phyloP scores from a whole-genome alignment of 2,329 filamentous ascomycete genomes.

The Aspergillus sp. region DNA sequence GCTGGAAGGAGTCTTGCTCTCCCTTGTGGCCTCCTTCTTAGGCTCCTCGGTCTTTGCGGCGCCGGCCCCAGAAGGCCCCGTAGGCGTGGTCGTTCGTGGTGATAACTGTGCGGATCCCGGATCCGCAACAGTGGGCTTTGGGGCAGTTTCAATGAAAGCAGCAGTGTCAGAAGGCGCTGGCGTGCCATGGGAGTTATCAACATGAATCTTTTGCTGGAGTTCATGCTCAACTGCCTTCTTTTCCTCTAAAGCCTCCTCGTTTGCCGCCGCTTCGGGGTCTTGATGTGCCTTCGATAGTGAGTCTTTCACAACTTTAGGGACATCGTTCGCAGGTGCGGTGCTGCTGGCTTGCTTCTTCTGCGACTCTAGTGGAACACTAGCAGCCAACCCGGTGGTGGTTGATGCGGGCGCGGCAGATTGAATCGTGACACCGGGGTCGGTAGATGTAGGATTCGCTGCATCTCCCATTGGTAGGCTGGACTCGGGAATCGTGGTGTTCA shows the following conservation, averaged over 20 bases:
- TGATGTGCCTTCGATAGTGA: conserved; percentile 57
- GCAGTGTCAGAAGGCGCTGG: conserved; percentile 49
- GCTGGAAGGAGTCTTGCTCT: conserved; percentile 13
- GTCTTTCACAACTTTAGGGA: conserved; percentile 51
- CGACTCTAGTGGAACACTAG: conserved; percentile 49
- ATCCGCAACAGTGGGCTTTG: conserved; percentile 29
- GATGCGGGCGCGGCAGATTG: conserved; percentile 56
- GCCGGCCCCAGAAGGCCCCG: conserved; percentile 17
- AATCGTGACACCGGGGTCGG: conserved; percentile 59
- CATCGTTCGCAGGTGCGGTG: conserved; percentile 32
- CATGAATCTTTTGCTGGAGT: conserved; percentile 60
- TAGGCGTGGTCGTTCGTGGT: conserved; percentile 21
- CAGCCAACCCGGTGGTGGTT: conserved; percentile 52
- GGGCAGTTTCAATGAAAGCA: conserved; percentile 43
- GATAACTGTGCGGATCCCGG: conserved; percentile 26
- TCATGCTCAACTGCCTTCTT: conserved; percentile 77
- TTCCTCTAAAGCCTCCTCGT: conserved; percentile 70
- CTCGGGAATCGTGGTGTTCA: conserved; percentile 75
- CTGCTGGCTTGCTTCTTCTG: conserved; percentile 30
- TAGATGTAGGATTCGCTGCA: conserved; percentile 40
- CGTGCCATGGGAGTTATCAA: conserved; percentile 41
- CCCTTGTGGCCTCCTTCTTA: not conserved
- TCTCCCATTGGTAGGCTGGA: conserved; percentile 75
- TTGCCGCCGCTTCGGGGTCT: conserved; percentile 72
- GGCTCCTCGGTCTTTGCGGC: conserved; percentile 22